Conservation (phyloP, 1,139 yeast genomes). For the Saccharomycopsis crataegensis region DNA sequence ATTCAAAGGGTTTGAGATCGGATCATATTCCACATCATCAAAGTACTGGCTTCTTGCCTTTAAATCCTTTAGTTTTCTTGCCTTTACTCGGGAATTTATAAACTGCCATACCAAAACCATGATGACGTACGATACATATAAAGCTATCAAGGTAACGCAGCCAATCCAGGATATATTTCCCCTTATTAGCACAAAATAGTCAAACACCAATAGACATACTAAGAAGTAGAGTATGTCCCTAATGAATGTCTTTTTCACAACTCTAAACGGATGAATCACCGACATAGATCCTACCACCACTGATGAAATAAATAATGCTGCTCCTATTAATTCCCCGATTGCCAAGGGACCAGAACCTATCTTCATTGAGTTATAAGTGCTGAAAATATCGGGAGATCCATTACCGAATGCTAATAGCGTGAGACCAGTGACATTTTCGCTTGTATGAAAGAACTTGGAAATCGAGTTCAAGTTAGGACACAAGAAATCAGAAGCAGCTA, state of each 20-base stretch:
- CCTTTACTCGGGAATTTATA: constrained; percentile 22
- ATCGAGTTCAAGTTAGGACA: constrained; percentile 50
- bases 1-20: not conserved
- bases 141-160: constrained; percentile 40
- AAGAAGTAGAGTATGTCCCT: constrained; percentile 52
- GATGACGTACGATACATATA: constrained; percentile 49
- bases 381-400: constrained; percentile 51
- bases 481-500: constrained; percentile 47
- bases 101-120: constrained; percentile 40
- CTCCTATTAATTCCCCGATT: constrained; percentile 49
- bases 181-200: constrained; percentile 33
- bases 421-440: constrained; percentile 52
- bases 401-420: constrained; percentile 55
- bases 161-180: constrained; percentile 40
- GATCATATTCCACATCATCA: constrained; percentile 20
- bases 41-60: constrained; percentile 26
- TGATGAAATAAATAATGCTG: constrained; percentile 47
- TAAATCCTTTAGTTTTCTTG: constrained; percentile 23
- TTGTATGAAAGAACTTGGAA: constrained; percentile 38
- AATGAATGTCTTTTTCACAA: constrained; percentile 39
- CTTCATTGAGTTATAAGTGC: constrained; percentile 46
- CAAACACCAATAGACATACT: constrained; percentile 36
- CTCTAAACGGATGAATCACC: constrained; percentile 42
- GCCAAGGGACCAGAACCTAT: constrained; percentile 44
- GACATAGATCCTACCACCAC: constrained; percentile 47